phyloP scores from a whole-genome alignment of 108 stramenopile species.

The Stephanodiscus triporus region DNA sequence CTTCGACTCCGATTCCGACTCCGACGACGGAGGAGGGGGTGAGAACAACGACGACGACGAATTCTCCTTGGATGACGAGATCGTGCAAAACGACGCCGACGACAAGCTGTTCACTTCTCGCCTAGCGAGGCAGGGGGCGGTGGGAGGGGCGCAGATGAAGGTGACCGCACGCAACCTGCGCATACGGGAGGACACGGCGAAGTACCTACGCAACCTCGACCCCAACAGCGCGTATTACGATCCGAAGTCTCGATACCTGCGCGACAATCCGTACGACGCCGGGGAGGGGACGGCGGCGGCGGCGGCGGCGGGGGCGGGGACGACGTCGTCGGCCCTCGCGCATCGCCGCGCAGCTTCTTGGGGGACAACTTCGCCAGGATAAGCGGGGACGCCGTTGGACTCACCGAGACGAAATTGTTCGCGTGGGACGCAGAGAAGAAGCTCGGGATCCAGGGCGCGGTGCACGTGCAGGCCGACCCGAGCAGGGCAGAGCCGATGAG shows the following conservation, averaged over 20 bases:
- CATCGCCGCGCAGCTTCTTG: constrained; percentile 72
- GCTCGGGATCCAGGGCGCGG: constrained; percentile 55
- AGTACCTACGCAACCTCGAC: constrained; percentile 97
- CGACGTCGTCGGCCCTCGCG: too few relatives aligned
- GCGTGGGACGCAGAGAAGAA: constrained; percentile 96
- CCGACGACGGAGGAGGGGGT: constrained; percentile 79
- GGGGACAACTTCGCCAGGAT: constrained; percentile 97
- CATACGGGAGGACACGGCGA: constrained; percentile 99
- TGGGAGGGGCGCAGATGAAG: constrained; percentile 98
- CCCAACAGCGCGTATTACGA: constrained; percentile 95
- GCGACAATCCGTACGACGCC: constrained; percentile 95
- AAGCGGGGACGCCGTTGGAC: constrained; percentile 89
- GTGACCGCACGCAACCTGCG: constrained; percentile 97
- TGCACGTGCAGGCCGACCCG: constrained; percentile 97
- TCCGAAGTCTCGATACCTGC: constrained; percentile 96
- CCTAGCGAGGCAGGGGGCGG: constrained; percentile 95
- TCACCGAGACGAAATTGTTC: constrained; percentile 94
- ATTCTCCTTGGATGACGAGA: constrained; percentile 69
- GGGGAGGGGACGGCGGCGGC: constrained; percentile 14
- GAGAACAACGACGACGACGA: constrained; percentile 61
- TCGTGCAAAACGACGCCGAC: constrained; percentile 84
- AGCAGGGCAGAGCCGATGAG: constrained; percentile 91
- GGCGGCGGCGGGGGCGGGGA: constrained; percentile 55
- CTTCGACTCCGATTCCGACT: constrained; percentile 89
- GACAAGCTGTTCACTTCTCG: constrained; percentile 90